These are phyloP conservation scores for Heliosperma pusillum DNA, from an alignment of 148 eudicot species.

Conservation along the genomic window DNA sequence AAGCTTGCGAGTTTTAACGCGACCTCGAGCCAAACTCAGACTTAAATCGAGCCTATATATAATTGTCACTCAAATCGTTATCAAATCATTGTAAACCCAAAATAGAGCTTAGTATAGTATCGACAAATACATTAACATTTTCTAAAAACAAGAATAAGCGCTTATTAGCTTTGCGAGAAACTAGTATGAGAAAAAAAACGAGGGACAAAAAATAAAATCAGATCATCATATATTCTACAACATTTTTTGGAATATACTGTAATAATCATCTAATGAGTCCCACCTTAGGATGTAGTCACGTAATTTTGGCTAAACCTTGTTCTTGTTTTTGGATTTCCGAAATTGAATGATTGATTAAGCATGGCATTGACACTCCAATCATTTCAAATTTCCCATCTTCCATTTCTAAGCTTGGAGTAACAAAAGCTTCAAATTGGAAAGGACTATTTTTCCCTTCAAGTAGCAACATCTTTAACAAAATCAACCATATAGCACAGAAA, in stretches of 20 bases:
- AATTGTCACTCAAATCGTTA: too few relatives aligned
- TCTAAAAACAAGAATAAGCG: background rate
- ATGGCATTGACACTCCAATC: constrained; percentile 49
- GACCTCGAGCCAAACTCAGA: too few relatives aligned
- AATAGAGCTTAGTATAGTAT: background rate
- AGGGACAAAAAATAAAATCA: too few relatives aligned
- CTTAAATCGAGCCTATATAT: too few relatives aligned
- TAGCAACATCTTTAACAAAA: constrained; percentile 50
- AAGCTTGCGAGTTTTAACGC: too few relatives aligned
- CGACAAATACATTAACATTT: background rate
- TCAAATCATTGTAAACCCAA: too few relatives aligned
- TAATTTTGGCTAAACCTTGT: background rate
- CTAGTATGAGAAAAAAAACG: background rate
- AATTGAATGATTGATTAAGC: background rate
- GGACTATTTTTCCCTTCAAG: constrained; percentile 57
- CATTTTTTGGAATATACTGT: background rate
- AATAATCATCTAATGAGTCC: background rate
- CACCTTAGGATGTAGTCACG: background rate
- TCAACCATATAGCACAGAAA: constrained; percentile 62
- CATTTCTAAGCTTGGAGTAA: constrained; percentile 40
- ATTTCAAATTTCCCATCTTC: constrained; percentile 75
- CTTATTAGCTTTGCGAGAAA: background rate
- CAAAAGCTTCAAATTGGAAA: constrained; percentile 48
- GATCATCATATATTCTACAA: background rate
- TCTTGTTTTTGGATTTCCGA: background rate